phyloP scores from a whole-genome alignment of 1,284 basidiomycete genomes.

The Ustilago loliicola region DNA sequence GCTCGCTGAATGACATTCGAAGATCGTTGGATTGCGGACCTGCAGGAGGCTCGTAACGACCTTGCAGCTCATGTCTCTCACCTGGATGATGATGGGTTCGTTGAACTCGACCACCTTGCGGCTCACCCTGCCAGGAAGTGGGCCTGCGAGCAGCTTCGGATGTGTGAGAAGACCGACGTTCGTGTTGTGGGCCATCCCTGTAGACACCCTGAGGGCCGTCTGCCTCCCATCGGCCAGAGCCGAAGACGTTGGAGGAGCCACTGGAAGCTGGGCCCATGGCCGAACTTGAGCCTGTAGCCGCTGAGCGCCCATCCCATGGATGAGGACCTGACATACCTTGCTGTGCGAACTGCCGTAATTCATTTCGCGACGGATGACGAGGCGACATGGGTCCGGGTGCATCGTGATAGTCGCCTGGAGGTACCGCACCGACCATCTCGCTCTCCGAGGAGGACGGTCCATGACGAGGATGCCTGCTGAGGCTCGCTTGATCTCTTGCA shows the following conservation, averaged over 20 bases:
- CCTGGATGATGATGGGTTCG: slow-evolving; percentile 6
- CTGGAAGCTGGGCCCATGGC: slow-evolving; percentile 5
- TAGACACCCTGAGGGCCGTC: slow-evolving; percentile 8
- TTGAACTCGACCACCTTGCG: slow-evolving; percentile 12
- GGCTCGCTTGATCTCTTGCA: slow-evolving; percentile 13
- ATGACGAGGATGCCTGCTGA: slow-evolving; percentile 19
- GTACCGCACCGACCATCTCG: slow-evolving; percentile 3
- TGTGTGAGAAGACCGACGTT: slow-evolving; percentile 28
- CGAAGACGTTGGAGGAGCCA: slow-evolving; percentile 16
- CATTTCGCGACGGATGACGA: slow-evolving; percentile 21
- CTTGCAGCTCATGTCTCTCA: slow-evolving; percentile 12
- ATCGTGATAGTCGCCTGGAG: slow-evolving; percentile 21
- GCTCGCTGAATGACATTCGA: slow-evolving; percentile 16
- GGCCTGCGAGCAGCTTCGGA: slow-evolving; percentile 20
- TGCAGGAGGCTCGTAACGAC: slow-evolving; percentile 18
- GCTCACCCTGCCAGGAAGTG: slow-evolving; percentile 29
- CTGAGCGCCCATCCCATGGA: slow-evolving; percentile 19
- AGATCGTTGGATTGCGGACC: slow-evolving; percentile 7
- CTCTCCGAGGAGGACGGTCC: slow-evolving; percentile 12
- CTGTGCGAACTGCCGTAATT: slow-evolving; percentile 14
- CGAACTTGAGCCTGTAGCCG: slow-evolving; percentile 9
- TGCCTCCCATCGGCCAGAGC: slow-evolving; percentile 23
- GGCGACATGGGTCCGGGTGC: slow-evolving; percentile 31
- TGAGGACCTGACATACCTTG: slow-evolving; percentile 16
- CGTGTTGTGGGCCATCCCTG: slow-evolving; percentile 15